Evolutionary conservation across 352 stramenopile species (phyloP).

Genomic region (Poterioochromonas sp.): DNA sequence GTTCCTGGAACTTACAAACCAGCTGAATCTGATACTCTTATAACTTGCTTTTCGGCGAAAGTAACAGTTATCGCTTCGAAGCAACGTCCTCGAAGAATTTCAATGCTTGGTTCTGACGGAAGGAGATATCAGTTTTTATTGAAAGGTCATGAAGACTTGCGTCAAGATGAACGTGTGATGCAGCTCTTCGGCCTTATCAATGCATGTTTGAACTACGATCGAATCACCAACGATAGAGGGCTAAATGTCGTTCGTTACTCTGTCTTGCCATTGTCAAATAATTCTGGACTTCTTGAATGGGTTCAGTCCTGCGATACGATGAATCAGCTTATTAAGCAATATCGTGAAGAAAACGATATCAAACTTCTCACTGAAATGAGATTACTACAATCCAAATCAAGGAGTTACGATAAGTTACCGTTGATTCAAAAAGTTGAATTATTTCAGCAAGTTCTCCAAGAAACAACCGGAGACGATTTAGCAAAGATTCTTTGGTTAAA

Average conservation of each 20-base stretch:
- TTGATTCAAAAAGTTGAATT: slow-evolving; percentile 97
- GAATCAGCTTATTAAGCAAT: slow-evolving; percentile 89
- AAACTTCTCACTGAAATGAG: background rate
- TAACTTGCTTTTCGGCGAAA: slow-evolving; percentile 75
- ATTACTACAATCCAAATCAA: slow-evolving; percentile 35
- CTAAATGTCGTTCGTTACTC: slow-evolving; percentile 93
- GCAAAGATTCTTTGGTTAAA: slow-evolving; percentile 99
- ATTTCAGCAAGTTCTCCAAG: slow-evolving; percentile 82
- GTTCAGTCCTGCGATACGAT: slow-evolving; percentile 95
- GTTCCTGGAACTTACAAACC: slow-evolving; percentile 83
- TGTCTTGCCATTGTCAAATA: slow-evolving; percentile 94
- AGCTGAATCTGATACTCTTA: slow-evolving; percentile 57
- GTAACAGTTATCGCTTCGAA: slow-evolving; percentile 96
- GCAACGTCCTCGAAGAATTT: slow-evolving; percentile 92
- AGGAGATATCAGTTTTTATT: slow-evolving; percentile 97
- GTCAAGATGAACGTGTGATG: slow-evolving; percentile 98
- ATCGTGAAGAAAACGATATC: slow-evolving; percentile 55
- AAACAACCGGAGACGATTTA: slow-evolving; percentile 88
- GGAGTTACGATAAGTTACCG: slow-evolving; percentile 88
- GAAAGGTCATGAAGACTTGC: slow-evolving; percentile 97
- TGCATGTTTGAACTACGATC: slow-evolving; percentile 88
- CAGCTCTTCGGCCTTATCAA: slow-evolving; percentile 99
- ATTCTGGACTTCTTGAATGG: slow-evolving; percentile 94
- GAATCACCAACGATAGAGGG: slow-evolving; percentile 88
- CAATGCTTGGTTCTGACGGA: slow-evolving; percentile 87